Evolutionary conservation across 371 early-diverging fungal genomes (phyloP).

Genomic region (Coemansia sp.): DNA sequence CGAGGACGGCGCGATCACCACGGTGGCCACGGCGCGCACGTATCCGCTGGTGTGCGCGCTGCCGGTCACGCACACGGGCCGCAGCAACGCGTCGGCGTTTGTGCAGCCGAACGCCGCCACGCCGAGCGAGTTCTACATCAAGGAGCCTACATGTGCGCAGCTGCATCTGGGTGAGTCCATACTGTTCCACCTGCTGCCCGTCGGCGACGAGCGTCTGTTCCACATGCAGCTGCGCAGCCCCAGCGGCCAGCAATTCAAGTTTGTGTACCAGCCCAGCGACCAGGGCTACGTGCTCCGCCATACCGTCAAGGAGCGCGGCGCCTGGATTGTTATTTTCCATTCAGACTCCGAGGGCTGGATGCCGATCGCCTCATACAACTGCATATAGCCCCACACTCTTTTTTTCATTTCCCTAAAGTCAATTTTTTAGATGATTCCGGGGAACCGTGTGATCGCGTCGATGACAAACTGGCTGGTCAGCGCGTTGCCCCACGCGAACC

Average conservation of each 20-base stretch:
- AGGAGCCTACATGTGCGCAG: slow-evolving; percentile 45
- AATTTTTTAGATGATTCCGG: slow-evolving; percentile 27
- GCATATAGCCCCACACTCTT: slow-evolving; percentile 12
- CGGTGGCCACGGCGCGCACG: slow-evolving; percentile 41
- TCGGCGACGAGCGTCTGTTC: slow-evolving; percentile 50
- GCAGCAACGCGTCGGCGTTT: slow-evolving; percentile 33
- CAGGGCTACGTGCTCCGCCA: slow-evolving; percentile 52
- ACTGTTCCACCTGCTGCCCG: slow-evolving; percentile 50
- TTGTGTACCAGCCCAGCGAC: slow-evolving; percentile 55
- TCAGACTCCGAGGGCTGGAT: slow-evolving; percentile 53
- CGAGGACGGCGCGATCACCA: slow-evolving; percentile 39
- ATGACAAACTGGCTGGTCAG: slow-evolving; percentile 32
- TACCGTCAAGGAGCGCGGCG: slow-evolving; percentile 51
- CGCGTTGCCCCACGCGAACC: slow-evolving; percentile 50
- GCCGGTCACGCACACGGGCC: slow-evolving; percentile 40
- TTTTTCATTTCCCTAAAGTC: too few species aligned
- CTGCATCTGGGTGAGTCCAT: slow-evolving; percentile 45
- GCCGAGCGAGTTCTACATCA: slow-evolving; percentile 53
- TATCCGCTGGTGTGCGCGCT: slow-evolving; percentile 48
- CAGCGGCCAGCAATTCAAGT: slow-evolving; percentile 50
- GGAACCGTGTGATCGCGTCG: slow-evolving; percentile 33
- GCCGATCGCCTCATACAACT: slow-evolving; percentile 51
- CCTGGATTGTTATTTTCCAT: slow-evolving; percentile 52
- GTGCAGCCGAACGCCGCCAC: slow-evolving; percentile 49
- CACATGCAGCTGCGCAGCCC: slow-evolving; percentile 54